Percentiles rank a stretch among this genome's conserved stretches.
phyloP scores from a whole-genome alignment of 345 rosid genomes.

The Gossypium bickii region DNA sequence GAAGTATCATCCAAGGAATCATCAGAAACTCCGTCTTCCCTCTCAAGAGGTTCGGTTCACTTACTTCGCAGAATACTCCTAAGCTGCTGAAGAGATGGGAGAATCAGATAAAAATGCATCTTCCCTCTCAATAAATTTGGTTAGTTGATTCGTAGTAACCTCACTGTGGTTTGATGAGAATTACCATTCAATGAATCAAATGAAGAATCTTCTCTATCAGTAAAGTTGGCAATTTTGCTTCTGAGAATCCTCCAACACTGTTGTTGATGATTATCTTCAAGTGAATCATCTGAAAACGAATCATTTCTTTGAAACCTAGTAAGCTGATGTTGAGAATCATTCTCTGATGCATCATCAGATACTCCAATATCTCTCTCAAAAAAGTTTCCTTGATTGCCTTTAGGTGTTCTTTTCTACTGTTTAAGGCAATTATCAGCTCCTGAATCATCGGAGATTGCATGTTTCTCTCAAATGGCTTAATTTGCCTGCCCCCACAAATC shows the following conservation, averaged over 20 bases:
- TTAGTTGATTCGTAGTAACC: constrained; percentile 23
- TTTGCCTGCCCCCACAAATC: constrained; percentile 34
- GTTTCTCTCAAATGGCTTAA: constrained; percentile 24
- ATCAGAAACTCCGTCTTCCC: constrained; percentile 28
- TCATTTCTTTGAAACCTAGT: constrained; percentile 29
- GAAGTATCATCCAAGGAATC: constrained; percentile 24
- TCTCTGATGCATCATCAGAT: constrained; percentile 38
- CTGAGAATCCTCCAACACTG: constrained; percentile 20
- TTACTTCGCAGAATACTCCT: constrained; percentile 21
- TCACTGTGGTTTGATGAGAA: neutral
- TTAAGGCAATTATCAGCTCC: constrained; percentile 29
- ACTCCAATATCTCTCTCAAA: constrained; percentile 30
- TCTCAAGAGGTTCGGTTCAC: constrained; percentile 15
- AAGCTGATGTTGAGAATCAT: constrained; percentile 21
- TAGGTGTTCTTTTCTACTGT: constrained; percentile 37
- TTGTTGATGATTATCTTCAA: constrained; percentile 22
- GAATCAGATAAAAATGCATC: constrained; percentile 29
- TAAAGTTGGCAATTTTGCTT: constrained; percentile 26
- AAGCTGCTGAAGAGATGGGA: constrained; percentile 12
- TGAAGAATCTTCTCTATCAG: constrained; percentile 13
- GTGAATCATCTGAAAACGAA: constrained; percentile 37
- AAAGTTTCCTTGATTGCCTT: constrained; percentile 37
- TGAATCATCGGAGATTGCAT: constrained; percentile 30
- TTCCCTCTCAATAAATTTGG: constrained; percentile 23
- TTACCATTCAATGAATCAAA: neutral